Evolutionary conservation across 177 flowering plant species (phyloP), one percentile per base, ranked within the genome.

Genomic region (Tripterygium wilfordii): DNA sequence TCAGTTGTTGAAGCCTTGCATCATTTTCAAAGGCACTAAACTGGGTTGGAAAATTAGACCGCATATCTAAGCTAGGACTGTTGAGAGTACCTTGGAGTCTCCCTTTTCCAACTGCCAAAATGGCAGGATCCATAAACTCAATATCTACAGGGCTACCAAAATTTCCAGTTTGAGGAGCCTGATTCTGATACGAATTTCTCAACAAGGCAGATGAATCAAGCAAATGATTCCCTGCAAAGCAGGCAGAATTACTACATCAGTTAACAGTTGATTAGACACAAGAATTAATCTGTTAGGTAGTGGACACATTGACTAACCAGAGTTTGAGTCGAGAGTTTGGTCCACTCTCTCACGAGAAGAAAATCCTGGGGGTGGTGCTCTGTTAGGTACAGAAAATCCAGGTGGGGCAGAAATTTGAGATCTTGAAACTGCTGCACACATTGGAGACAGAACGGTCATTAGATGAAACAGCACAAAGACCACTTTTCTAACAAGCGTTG

Each of bases 81-180:
- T 58, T 75, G 33, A 67, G 41, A 27, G 78, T 75, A 54, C 59
- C 53, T 5, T 79, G 80, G 38, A 68, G 76, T 33, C 76, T 73
- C 40, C 87, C 96, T 66, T 80, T 84, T 37, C 95, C 94, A 65
- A 92, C 95, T 8, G 99, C 96, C 63, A 82, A 58, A 33, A 82
- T 82, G 29, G 88, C 85, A 32, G 88, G 88, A 66, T 82, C 88
- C 38, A 78, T 72, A 51, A 79, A 76, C 49, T 82, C 85, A 58
- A 82, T 62, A 42, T 82, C 88, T 12, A 66, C 71, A 51, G 47
- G 26, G 48, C 54, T 59, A 42, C 58, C 39, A 16, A 44, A 36
- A 56, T 74, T 70, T 43, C 66, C 75, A 58, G 54, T 16, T 21
- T 60, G 57, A 3, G 50, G 50, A 29, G 70, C 46, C 51, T 79